Evolutionary conservation across 2,329 filamentous ascomycete species (phyloP).

Genomic region (Clonostachys solani): DNA sequence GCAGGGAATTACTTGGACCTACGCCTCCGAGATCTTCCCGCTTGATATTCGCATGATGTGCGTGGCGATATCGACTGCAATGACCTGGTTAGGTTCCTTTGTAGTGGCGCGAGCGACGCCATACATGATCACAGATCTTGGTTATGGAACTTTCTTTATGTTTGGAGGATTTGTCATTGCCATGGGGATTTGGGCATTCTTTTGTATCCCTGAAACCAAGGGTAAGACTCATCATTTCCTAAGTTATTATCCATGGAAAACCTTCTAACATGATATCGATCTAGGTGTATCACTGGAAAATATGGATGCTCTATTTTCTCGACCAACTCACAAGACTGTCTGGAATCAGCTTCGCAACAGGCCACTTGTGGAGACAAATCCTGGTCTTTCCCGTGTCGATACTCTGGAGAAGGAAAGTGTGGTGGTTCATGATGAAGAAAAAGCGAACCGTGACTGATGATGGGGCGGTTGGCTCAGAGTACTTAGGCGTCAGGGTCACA

Average conservation of each 20-base stretch:
- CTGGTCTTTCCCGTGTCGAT: too few species aligned
- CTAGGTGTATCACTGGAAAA: conserved; percentile 37
- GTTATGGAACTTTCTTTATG: conserved; percentile 49
- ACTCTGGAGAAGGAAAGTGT: too few species aligned
- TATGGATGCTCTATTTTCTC: conserved; percentile 31
- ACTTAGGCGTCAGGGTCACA: too few species aligned
- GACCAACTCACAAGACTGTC: conserved; percentile 22
- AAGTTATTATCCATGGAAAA: too few species aligned
- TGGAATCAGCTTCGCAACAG: conserved; percentile 13
- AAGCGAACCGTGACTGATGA: too few species aligned
- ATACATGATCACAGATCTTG: conserved; percentile 32
- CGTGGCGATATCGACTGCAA: conserved; percentile 24
- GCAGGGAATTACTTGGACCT: conserved; percentile 38
- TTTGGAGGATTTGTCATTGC: conserved; percentile 39
- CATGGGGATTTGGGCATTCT: conserved; percentile 40
- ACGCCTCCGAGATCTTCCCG: conserved; percentile 42
- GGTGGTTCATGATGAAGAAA: too few species aligned
- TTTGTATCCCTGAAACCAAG: conserved; percentile 49
- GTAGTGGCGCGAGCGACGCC: conserved; percentile 31
- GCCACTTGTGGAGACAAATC: background rate
- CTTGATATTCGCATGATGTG: conserved; percentile 27
- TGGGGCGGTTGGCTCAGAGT: too few species aligned
- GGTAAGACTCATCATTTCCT: conserved; percentile 16
- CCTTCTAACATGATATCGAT: too few species aligned
- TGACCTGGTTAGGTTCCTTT: conserved; percentile 32